phyloP scores from a whole-genome alignment of 2,329 filamentous ascomycete genomes.

The Beauveria pseudobassiana region DNA sequence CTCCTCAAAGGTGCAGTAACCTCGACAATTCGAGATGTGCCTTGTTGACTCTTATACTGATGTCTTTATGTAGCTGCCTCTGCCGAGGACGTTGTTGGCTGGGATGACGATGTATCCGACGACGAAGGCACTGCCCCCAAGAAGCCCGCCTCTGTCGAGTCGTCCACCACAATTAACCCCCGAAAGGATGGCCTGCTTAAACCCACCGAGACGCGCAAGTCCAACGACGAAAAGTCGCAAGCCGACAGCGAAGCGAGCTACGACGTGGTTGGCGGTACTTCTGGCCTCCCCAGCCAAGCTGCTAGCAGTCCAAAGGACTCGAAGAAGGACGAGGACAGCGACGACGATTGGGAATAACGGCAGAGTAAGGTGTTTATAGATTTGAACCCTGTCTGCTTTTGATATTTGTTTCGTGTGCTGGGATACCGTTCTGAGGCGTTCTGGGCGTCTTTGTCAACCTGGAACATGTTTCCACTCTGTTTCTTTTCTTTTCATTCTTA shows the following conservation, averaged over 20 bases:
- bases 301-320: conserved; percentile 57
- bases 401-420: background rate
- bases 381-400: background rate
- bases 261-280: conserved; percentile 76
- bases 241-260: conserved; percentile 94
- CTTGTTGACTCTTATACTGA: conserved; percentile 13
- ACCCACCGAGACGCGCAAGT: conserved; percentile 58
- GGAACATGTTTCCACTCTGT: background rate
- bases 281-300: conserved; percentile 69
- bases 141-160: conserved; percentile 44
- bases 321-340: conserved; percentile 53
- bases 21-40: background rate
- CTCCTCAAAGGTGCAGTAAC: conserved; percentile 70
- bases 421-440: conserved; percentile 2
- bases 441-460: background rate
- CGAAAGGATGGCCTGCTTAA: conserved; percentile 45
- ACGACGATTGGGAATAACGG: conserved; percentile 68
- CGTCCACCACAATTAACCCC: conserved; percentile 55
- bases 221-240: conserved; percentile 83
- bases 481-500: background rate
- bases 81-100: conserved; percentile 62
- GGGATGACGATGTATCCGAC: conserved; percentile 65
- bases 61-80: conserved; percentile 47
- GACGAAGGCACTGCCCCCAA: conserved; percentile 28
- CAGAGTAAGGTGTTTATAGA: no score